Base-by-base conservation (phyloP, 805 yeast genomes). In the Suhomyces xylopsoci region DNA sequence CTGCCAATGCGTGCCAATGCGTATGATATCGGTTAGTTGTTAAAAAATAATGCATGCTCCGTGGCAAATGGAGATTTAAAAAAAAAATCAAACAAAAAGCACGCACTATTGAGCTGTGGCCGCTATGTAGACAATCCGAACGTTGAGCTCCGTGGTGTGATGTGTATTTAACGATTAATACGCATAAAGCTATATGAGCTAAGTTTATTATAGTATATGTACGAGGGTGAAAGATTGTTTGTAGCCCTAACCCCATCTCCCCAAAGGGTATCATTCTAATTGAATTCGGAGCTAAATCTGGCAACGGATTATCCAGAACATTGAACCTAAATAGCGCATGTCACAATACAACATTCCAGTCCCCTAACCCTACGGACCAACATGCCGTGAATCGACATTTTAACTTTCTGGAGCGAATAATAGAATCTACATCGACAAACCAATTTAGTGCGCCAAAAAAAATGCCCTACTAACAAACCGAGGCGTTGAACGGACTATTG, bases 21-120 rank as follows among this genome's bases (percentile, higher is more conserved):
- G 45, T 20, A 47, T 47, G 22, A 38, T 47, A 47, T 47, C 49
- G 32, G 42, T 34, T 47, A 47, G 22, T 30, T 15, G 24, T 12
- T 32, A 47, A 47, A 47, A 47, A 47, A 47, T 47, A 47, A n/a
- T 24, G 32, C 26, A 22, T 28, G 40, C 44, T 47, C 48, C 49
- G 49, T 32, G 49, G 43, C 45, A 42, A 17, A 42, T 42, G 10
- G 12, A 22, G 22, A 38, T 38, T 19, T 6, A 38, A 38, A 38
- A 38, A 17, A 38, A 38, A 38, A 17, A 17, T 38, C 14, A 38
- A 38, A 28, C 32, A 38, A 38, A 17, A 38, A 19, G 42, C 42
- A 38, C 24, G 42, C 42, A 38, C 24, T 38, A 19, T 38, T 17
- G 14, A 38, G 42, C 42, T 38, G 42, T 38, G 24, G 24, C 10